These are phyloP conservation scores for Blastobotrys attinorum DNA, from an alignment of 805 yeast species.

Conservation along the genomic window DNA sequence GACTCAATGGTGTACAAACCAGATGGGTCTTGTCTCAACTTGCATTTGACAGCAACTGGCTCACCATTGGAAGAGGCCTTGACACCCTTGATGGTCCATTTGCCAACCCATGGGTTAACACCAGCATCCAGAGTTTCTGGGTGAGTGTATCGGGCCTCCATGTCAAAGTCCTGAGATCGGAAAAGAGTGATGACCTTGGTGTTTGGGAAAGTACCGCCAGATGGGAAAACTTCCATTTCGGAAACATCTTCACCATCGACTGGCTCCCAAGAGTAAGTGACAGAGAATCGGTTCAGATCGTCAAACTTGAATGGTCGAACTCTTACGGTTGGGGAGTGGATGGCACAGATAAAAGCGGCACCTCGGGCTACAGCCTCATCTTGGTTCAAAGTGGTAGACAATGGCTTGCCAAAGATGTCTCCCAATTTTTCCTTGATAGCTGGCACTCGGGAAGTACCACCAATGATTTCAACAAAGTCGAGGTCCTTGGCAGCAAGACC, in stretches of 20 bases:
- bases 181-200: conserved; percentile 91
- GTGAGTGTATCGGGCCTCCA: conserved; percentile 80
- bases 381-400: conserved; percentile 94
- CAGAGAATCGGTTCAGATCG: conserved; percentile 86
- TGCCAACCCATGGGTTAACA: conserved; percentile 53
- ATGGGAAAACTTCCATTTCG: conserved; percentile 94
- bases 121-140: conserved; percentile 66
- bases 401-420: conserved; percentile 73
- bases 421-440: conserved; percentile 72
- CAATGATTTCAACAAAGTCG: conserved; percentile 90
- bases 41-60: conserved; percentile 77
- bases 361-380: conserved; percentile 99
- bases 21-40: conserved; percentile 94
- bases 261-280: conserved; percentile 91
- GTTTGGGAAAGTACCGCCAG: conserved; percentile 86
- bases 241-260: conserved; percentile 83
- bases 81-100: conserved; percentile 84
- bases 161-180: conserved; percentile 81
- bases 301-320: conserved; percentile 98
- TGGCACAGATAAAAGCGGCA: conserved; percentile 97
- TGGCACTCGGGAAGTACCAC: conserved; percentile 99
- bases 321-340: conserved; percentile 97
- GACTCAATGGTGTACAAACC: conserved; percentile 91
- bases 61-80: conserved; percentile 64
- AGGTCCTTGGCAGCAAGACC: conserved; percentile 63